Evolutionary conservation across 2,329 filamentous ascomycete species (phyloP).

Genomic region (Fusarium gaditjirri): DNA sequence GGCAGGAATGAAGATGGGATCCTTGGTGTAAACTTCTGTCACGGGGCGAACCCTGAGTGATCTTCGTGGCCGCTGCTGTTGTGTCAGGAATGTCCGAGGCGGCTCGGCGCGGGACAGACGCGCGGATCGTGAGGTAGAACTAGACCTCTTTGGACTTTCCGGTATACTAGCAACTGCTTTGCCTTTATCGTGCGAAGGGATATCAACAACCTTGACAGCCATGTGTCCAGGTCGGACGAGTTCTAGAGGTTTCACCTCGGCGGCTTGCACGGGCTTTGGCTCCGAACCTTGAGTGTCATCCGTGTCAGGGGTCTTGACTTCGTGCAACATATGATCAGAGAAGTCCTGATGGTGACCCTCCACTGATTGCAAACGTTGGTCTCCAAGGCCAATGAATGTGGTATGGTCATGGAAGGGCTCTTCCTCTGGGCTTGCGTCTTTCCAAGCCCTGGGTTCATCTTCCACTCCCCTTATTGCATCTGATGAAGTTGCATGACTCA

Average conservation of each 20-base stretch:
- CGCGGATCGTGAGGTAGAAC: slow-evolving; percentile 16
- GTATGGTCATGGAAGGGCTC: background rate
- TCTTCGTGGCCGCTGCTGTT: slow-evolving; percentile 35
- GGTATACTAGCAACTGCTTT: slow-evolving; percentile 14
- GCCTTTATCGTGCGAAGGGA: slow-evolving; percentile 33
- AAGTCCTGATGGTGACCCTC: slow-evolving; percentile 1
- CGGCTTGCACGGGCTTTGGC: slow-evolving; percentile 10
- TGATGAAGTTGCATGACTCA: background rate
- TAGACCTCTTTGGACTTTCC: slow-evolving; percentile 24
- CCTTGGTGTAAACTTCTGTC: slow-evolving; percentile 42
- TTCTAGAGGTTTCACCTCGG: slow-evolving; percentile 18
- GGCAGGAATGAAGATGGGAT: slow-evolving; percentile 40
- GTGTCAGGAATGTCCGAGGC: slow-evolving; percentile 40
- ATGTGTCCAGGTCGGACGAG: slow-evolving; percentile 7
- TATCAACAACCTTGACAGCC: slow-evolving; percentile 30
- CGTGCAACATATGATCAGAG: slow-evolving; percentile 1
- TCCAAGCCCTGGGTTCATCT: background rate
- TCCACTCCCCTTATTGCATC: background rate
- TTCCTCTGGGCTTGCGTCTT: slow-evolving; percentile 7
- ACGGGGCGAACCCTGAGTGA: slow-evolving; percentile 36
- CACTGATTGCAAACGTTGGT: background rate
- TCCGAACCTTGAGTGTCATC: slow-evolving; percentile 28
- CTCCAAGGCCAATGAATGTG: background rate
- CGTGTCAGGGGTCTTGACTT: slow-evolving; percentile 19
- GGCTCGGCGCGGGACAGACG: slow-evolving; percentile 32